These are phyloP conservation scores for Phytophthora hibernalis DNA, from an alignment of 352 stramenopile species.

Conservation along the genomic window DNA sequence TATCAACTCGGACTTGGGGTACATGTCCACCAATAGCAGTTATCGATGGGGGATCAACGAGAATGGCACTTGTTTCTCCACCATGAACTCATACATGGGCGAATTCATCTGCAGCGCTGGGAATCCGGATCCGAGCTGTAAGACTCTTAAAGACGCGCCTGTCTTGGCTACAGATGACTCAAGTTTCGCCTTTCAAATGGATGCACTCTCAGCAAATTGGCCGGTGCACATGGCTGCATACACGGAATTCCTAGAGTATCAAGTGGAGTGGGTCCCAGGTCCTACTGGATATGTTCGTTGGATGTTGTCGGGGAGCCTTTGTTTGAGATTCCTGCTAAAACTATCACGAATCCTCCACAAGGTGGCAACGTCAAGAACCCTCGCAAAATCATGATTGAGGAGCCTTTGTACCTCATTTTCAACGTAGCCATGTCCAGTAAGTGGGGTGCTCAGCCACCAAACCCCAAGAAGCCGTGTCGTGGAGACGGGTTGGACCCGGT, in stretches of 20 bases:
- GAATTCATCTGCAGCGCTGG: constrained; percentile 54
- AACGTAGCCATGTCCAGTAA: constrained; percentile 95
- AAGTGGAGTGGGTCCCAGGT: constrained; percentile 71
- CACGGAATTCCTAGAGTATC: constrained; percentile 51
- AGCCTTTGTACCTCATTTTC: constrained; percentile 96
- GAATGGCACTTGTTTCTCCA: constrained; percentile 55
- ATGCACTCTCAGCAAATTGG: constrained; percentile 66
- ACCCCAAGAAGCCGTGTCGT: constrained; percentile 62
- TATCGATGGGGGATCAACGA: constrained; percentile 56
- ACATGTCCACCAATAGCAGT: constrained; percentile 26
- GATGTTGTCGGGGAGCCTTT: constrained; percentile 87
- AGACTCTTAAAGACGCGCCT: constrained; percentile 17
- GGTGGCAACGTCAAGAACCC: constrained; percentile 61
- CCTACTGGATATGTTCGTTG: constrained; percentile 64
- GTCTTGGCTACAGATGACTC: constrained; percentile 12
- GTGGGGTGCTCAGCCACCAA: constrained; percentile 85
- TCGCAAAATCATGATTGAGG: constrained; percentile 92
- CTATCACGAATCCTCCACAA: constrained; percentile 64
- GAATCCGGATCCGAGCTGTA: constrained; percentile 37
- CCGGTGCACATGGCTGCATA: constrained; percentile 59
- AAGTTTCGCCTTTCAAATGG: constrained; percentile 83
- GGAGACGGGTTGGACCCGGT: constrained; percentile 52
- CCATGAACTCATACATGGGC: constrained; percentile 57
- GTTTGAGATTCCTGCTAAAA: constrained; percentile 85
- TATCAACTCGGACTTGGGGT: constrained; percentile 42